Evolutionary conservation across 345 rosid species (phyloP).

Genomic region (Mangifera indica): DNA sequence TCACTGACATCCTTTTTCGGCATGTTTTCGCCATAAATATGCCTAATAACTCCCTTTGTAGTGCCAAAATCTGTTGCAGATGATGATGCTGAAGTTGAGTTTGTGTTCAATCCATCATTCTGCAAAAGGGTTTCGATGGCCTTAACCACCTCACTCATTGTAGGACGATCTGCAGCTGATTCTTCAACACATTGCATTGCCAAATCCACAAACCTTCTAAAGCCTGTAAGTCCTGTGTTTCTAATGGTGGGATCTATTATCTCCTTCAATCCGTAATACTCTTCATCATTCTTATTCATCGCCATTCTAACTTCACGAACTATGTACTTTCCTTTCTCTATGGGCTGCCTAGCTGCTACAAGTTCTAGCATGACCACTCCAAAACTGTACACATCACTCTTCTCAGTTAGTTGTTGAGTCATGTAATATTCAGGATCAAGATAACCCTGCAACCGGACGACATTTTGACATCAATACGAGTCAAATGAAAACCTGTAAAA

Average conservation of each 20-base stretch:
- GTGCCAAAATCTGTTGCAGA: slow-evolving; percentile 69
- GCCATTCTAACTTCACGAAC: not conserved
- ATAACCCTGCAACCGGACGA: not conserved
- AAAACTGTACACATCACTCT: slow-evolving; percentile 16
- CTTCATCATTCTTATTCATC: not conserved
- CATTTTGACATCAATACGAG: too few species aligned
- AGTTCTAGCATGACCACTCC: slow-evolving; percentile 12
- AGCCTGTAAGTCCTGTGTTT: slow-evolving; percentile 23
- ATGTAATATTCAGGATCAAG: slow-evolving; percentile 15
- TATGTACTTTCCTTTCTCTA: not conserved
- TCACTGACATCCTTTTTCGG: slow-evolving; percentile 38
- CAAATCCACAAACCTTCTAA: slow-evolving; percentile 56
- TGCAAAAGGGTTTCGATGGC: slow-evolving; percentile 70
- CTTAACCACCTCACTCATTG: slow-evolving; percentile 85
- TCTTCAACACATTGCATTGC: slow-evolving; percentile 66
- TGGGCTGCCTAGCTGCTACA: not conserved
- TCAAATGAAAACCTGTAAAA: too few species aligned
- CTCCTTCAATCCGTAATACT: slow-evolving; percentile 31
- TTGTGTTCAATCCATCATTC: slow-evolving; percentile 61
- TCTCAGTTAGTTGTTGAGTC: not conserved
- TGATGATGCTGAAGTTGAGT: slow-evolving; percentile 80
- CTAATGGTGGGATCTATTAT: slow-evolving; percentile 24
- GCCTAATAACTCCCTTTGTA: slow-evolving; percentile 36
- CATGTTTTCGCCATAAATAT: slow-evolving; percentile 47
- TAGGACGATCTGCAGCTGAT: slow-evolving; percentile 79